phyloP scores from a whole-genome alignment of 768 basidiomycete genomes.

The Macrolepiota albuminosa region DNA sequence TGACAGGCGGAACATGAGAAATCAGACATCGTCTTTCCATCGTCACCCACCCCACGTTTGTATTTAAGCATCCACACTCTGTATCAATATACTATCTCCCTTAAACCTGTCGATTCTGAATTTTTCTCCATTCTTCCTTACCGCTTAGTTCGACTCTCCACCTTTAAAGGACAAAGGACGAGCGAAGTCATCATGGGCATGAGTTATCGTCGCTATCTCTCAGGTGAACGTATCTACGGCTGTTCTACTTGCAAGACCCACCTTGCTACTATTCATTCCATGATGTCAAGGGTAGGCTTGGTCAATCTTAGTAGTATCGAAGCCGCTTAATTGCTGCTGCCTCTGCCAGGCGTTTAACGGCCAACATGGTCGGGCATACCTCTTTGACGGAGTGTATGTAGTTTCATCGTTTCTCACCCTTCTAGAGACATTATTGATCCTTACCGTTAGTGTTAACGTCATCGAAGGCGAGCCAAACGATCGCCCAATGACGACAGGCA shows the following conservation, averaged over 20 bases:
- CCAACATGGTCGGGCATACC: conserved; percentile 91
- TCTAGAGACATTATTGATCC: conserved; percentile 8
- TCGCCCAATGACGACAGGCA: conserved; percentile 94
- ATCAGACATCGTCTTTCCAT: conserved; percentile 11
- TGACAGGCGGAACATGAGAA: conserved; percentile 17
- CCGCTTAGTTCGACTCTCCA: not conserved
- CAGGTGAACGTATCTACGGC: conserved; percentile 82
- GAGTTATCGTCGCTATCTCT: conserved; percentile 84
- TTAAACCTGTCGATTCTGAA: not conserved
- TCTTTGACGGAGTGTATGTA: conserved; percentile 90
- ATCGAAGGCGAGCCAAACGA: conserved; percentile 87
- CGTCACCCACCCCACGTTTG: conserved; percentile 17
- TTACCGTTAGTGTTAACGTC: conserved; percentile 73
- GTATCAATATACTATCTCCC: conserved; percentile 9
- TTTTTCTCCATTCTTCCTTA: conserved; percentile 1
- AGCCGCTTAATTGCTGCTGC: conserved; percentile 15
- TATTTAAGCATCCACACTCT: conserved; percentile 19
- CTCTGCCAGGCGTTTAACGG: conserved; percentile 84
- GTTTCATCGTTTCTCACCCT: not conserved
- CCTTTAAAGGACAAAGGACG: conserved; percentile 12
- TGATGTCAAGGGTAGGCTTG: conserved; percentile 72
- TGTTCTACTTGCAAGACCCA: conserved; percentile 86
- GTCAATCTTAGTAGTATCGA: not conserved
- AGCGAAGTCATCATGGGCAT: conserved; percentile 61
- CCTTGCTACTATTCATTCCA: conserved; percentile 85